Base-by-base conservation (phyloP, 805 yeast genomes). In the Spathaspora gorwiae region DNA sequence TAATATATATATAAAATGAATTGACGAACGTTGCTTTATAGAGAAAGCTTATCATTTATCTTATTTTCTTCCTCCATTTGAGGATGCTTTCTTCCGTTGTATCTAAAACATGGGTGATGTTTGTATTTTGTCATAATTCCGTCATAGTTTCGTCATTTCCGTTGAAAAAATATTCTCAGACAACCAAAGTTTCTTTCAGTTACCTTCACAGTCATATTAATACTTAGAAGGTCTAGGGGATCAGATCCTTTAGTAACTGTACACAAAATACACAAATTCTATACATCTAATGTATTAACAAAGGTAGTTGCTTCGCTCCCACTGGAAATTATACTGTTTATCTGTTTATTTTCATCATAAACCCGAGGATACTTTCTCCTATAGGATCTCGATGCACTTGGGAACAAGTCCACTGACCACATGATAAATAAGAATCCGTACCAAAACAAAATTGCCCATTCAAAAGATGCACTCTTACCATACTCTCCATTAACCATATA, bases 401-500 rank as follows among this genome's bases (percentile, higher is more conserved):
- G 84, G 54, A 76, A 74, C 53, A 90, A 73, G 60, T 92, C 97
- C 48, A 78, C 73, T 1, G 84, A 68, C 61, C 90, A 72, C 46
- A 83, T 66, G 4, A 83, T 57, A 51, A 83, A 77, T 49, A 86
- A 70, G 31, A 83, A 54, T 3, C 95, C 94, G 59, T 86, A 90
- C 81, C 87, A 83, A 64, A 83, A 90, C n/a, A 92, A 82, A 37
- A 90, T 64, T 2, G 82, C 60, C 98, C 98, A 92, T 65, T 92
- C 98, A 59, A 85, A 80, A 15, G 73, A 68, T 0, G 90, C 90
- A 36, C 81, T 73, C 30, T 75, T 68, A 50, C 75, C 68, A 35
- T 65, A 56, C 7, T 65, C 55, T 8, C 15, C 13, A 6, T 15
- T 13, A 13, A 7, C 7, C 60, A 59, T 56, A 41, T 66, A 57